phyloP scores from a whole-genome alignment of 768 basidiomycete genomes.

The Leucosporidium creatinivorum region DNA sequence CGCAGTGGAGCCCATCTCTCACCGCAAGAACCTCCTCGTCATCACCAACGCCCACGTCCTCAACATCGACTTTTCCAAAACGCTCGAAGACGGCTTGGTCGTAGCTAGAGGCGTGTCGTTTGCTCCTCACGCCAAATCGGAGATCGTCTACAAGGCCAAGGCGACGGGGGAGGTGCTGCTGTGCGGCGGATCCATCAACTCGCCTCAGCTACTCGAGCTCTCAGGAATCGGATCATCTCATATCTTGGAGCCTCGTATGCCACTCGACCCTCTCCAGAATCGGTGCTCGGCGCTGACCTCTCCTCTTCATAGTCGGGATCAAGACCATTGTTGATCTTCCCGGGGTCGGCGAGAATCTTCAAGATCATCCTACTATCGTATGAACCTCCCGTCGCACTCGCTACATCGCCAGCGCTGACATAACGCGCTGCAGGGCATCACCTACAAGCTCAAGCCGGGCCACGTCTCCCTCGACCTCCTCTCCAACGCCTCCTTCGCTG shows the following conservation, averaged over 20 bases:
- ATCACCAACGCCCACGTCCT: constrained; percentile 44
- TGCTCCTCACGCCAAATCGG: neutral
- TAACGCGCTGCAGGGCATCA: neutral
- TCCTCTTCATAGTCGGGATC: constrained; percentile 31
- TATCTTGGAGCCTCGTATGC: constrained; percentile 9
- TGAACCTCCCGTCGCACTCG: too few species aligned
- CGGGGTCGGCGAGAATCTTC: constrained; percentile 47
- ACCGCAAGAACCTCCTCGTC: constrained; percentile 40
- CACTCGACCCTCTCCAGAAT: neutral
- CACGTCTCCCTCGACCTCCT: constrained; percentile 20
- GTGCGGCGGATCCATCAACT: constrained; percentile 26
- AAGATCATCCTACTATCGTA: constrained; percentile 35
- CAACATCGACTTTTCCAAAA: constrained; percentile 9
- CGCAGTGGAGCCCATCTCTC: neutral
- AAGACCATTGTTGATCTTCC: constrained; percentile 42
- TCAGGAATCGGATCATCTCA: constrained; percentile 20
- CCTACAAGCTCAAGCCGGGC: constrained; percentile 25
- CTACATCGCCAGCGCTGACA: too few species aligned
- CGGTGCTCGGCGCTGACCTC: neutral
- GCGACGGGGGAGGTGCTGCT: constrained; percentile 34
- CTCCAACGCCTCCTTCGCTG: too few species aligned
- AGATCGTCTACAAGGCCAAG: neutral
- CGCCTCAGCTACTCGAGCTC: constrained; percentile 31
- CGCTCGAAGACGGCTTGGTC: neutral
- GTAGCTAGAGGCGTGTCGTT: constrained; percentile 15